These are phyloP conservation scores for Solanum aculeatissimum DNA, from an alignment of 305 asterid genomes.

Conservation along the genomic window DNA sequence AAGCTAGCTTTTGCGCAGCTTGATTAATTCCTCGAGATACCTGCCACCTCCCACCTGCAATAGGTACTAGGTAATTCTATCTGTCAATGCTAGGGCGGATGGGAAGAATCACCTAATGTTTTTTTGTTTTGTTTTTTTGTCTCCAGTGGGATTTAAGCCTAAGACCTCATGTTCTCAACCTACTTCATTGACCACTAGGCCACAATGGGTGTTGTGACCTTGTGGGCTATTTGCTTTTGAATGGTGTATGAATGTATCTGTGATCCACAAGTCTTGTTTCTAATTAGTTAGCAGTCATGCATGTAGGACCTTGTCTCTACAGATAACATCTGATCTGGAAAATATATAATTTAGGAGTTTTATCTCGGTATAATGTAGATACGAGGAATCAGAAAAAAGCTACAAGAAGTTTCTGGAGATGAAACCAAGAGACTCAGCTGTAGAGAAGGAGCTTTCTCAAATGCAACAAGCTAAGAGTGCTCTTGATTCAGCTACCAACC, in stretches of 20 bases:
- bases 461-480: constrained; percentile 66
- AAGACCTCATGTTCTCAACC: neutral
- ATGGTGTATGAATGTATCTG: neutral
- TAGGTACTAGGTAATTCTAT: neutral
- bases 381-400: constrained; percentile 73
- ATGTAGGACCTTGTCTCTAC: neutral
- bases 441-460: constrained; percentile 85
- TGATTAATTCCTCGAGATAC: neutral
- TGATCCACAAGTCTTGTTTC: neutral
- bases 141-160: neutral
- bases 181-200: neutral
- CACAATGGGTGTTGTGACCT: neutral
- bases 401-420: constrained; percentile 69
- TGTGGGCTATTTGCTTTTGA: neutral
- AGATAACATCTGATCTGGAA: constrained; percentile 10
- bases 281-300: neutral
- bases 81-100: neutral
- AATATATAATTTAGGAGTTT: constrained; percentile 25
- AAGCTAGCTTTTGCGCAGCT: neutral
- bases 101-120: neutral
- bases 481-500: constrained; percentile 50
- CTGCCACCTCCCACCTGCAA: neutral
- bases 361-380: constrained; percentile 61
- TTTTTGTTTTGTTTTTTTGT: too few relatives aligned
- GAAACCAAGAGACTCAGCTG: constrained; percentile 70